Evolutionary conservation across 306 rosid genomes (phyloP).

Genomic region (Hippophae gyantsensis): DNA sequence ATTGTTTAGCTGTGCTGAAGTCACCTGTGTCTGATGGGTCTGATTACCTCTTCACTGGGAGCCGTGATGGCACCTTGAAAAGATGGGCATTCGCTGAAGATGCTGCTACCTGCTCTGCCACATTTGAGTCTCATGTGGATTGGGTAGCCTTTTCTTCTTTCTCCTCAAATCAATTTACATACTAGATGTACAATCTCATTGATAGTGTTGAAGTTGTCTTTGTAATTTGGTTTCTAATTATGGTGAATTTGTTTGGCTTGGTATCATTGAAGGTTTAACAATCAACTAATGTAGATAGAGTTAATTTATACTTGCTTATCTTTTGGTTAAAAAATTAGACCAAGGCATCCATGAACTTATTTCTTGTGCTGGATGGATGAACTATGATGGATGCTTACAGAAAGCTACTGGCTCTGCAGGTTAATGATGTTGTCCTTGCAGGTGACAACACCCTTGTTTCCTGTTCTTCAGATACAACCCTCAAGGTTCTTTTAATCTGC

Average conservation of each 20-base stretch:
- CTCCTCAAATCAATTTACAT: not conserved
- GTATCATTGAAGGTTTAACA: no score
- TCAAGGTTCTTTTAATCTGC: constrained; percentile 55
- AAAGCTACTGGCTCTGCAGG: constrained; percentile 50
- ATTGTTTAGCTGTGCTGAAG: constrained; percentile 64
- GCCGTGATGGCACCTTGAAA: constrained; percentile 96
- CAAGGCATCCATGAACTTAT: no score
- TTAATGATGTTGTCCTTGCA: constrained; percentile 84
- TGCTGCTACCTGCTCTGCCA: constrained; percentile 72
- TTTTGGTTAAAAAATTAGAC: no score
- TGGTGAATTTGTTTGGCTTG: no score
- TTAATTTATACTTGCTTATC: no score
- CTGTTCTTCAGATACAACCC: constrained; percentile 93
- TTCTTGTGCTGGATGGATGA: constrained; percentile 1
- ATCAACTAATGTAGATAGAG: no score
- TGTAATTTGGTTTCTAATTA: not conserved
- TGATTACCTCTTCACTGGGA: constrained; percentile 84
- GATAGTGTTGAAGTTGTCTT: no score
- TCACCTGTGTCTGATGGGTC: constrained; percentile 46
- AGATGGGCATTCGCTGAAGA: constrained; percentile 72
- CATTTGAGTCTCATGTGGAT: constrained; percentile 98
- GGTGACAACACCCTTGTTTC: constrained; percentile 88
- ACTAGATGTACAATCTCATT: not conserved
- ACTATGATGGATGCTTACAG: constrained; percentile 4
- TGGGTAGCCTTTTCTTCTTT: constrained; percentile 51